Conservation (phyloP, 139 green algal genomes). For the Nannochloris sp. region DNA sequence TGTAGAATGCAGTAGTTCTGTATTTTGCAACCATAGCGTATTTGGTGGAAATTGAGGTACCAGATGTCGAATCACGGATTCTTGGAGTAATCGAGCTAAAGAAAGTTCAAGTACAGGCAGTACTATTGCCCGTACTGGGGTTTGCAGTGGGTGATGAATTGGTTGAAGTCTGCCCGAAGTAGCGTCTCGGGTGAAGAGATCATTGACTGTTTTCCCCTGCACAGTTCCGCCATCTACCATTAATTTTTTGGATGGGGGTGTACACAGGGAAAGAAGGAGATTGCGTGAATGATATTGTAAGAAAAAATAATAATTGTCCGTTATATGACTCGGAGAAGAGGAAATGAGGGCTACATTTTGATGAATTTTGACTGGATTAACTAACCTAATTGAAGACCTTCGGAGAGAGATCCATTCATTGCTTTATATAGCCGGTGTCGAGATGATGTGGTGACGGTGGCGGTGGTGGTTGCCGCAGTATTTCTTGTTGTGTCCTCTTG, state of each 20-base stretch:
- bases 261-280: background rate
- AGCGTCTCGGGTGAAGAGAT: background rate
- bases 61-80: slow-evolving; percentile 17
- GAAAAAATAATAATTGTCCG: background rate
- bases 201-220: background rate
- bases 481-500: background rate
- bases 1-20: slow-evolving; percentile 47
- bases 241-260: too few species aligned
- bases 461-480: background rate
- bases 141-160: background rate
- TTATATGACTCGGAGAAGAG: background rate
- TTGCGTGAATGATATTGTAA: background rate
- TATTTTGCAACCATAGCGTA: slow-evolving; percentile 56
- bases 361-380: background rate
- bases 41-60: slow-evolving; percentile 24
- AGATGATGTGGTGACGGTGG: background rate
- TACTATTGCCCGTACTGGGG: background rate
- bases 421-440: background rate
- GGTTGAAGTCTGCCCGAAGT: background rate
- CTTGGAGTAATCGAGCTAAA: too few species aligned
- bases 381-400: background rate
- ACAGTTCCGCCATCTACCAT: background rate
- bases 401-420: background rate
- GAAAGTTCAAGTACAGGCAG: background rate
- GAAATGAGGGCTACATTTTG: background rate